Evolutionary conservation across 495 filamentous ascomycete species (phyloP).

Genomic region (Lichina pygmaea): DNA sequence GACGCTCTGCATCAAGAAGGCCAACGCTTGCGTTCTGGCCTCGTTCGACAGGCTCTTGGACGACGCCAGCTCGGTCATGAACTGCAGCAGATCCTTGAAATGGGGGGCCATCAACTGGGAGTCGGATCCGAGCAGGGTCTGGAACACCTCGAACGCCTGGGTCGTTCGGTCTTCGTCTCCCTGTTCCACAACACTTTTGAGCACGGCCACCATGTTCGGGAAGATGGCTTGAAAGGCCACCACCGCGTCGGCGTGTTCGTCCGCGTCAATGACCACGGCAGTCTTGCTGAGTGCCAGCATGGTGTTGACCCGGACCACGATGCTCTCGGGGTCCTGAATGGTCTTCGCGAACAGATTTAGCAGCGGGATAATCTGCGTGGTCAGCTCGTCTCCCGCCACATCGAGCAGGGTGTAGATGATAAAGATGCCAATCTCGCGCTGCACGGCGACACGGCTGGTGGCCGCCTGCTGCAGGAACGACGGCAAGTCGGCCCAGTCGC

Average conservation of each 20-base stretch:
- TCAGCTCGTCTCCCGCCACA: slow-evolving; percentile 49
- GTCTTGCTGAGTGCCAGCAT: slow-evolving; percentile 78
- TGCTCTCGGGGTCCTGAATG: slow-evolving; percentile 71
- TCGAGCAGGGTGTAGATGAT: slow-evolving; percentile 82
- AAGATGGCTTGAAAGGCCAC: slow-evolving; percentile 47
- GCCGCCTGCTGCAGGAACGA: slow-evolving; percentile 47
- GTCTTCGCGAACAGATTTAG: slow-evolving; percentile 67
- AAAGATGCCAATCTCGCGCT: slow-evolving; percentile 77
- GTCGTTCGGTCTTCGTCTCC: slow-evolving; percentile 65
- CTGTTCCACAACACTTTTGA: slow-evolving; percentile 54
- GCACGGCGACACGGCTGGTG: slow-evolving; percentile 36
- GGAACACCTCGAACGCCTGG: slow-evolving; percentile 90
- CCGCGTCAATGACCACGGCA: slow-evolving; percentile 63
- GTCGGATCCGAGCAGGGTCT: slow-evolving; percentile 78
- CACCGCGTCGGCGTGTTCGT: slow-evolving; percentile 49
- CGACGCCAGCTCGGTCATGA: slow-evolving; percentile 73
- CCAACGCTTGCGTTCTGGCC: slow-evolving; percentile 63
- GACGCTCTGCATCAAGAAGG: slow-evolving; percentile 78
- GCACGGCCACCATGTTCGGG: slow-evolving; percentile 67
- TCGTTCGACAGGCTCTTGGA: slow-evolving; percentile 57
- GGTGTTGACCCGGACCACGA: slow-evolving; percentile 81
- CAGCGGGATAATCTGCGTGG: slow-evolving; percentile 47
- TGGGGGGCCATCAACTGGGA: slow-evolving; percentile 56
- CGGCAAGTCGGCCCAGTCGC: slow-evolving; percentile 65
- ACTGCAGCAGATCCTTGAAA: slow-evolving; percentile 71